Conservation (phyloP, 2,329 filamentous ascomycete genomes). For the Lecanicillium sp. region DNA sequence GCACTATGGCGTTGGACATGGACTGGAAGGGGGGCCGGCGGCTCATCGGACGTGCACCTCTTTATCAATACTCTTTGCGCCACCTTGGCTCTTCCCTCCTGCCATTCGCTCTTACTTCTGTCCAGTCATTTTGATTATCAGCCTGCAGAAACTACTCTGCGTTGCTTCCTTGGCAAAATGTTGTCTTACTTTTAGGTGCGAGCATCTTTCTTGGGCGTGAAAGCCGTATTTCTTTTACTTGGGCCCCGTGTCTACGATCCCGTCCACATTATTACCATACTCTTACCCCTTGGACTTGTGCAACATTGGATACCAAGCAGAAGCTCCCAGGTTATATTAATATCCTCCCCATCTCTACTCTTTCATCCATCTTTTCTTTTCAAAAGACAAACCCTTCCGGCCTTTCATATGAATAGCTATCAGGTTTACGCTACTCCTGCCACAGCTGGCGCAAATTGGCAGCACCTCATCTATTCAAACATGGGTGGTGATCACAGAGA, state of each 20-base stretch:
- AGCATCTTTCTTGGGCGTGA: too few relatives aligned
- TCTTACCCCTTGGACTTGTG: too few relatives aligned
- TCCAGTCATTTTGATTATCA: neutral
- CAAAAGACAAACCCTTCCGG: too few relatives aligned
- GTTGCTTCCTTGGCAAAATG: too few relatives aligned
- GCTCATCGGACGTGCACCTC: neutral
- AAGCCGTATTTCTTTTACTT: too few relatives aligned
- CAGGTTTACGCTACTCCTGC: neutral
- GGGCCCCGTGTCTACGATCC: too few relatives aligned
- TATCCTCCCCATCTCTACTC: too few relatives aligned
- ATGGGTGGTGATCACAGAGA: neutral
- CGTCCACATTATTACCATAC: too few relatives aligned
- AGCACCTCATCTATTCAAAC: neutral
- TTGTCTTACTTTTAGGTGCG: too few relatives aligned
- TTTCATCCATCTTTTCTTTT: neutral
- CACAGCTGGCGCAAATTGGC: conserved; percentile 1
- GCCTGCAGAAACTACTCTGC: neutral
- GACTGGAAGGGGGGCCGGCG: neutral
- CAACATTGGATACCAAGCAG: too few relatives aligned
- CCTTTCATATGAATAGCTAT: conserved; percentile 9
- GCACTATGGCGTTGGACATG: too few relatives aligned
- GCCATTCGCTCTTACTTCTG: conserved; percentile 1
- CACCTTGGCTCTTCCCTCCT: neutral
- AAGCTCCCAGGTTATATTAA: too few relatives aligned
- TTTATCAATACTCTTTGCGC: conserved; percentile 9